These are phyloP conservation scores for Cercospora nicotianae DNA, from an alignment of 2,329 filamentous ascomycete genomes.

Conservation along the genomic window DNA sequence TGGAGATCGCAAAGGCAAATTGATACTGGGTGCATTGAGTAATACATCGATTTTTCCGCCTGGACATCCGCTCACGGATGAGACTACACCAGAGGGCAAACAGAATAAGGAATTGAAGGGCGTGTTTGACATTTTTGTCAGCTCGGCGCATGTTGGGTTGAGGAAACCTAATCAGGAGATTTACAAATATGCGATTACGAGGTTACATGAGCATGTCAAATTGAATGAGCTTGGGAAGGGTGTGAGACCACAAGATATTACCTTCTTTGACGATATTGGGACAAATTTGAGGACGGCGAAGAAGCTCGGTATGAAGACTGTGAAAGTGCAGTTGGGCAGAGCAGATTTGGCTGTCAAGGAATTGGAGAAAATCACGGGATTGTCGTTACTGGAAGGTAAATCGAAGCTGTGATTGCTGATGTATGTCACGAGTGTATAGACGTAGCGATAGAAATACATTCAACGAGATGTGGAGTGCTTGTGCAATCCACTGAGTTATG, in stretches of 20 bases:
- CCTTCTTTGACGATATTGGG: constrained; percentile 94
- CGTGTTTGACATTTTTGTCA: constrained; percentile 84
- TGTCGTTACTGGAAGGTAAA: constrained; percentile 41
- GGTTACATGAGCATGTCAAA: constrained; percentile 64
- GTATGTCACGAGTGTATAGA: constrained; percentile 37
- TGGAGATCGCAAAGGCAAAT: constrained; percentile 44
- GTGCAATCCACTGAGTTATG: not conserved
- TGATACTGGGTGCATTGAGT: constrained; percentile 77
- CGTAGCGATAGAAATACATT: not conserved
- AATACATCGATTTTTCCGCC: constrained; percentile 88
- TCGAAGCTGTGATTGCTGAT: constrained; percentile 15
- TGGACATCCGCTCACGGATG: constrained; percentile 65
- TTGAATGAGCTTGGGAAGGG: constrained; percentile 54
- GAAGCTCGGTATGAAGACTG: constrained; percentile 71
- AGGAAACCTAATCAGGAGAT: constrained; percentile 83
- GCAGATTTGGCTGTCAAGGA: constrained; percentile 78
- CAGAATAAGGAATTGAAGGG: constrained; percentile 56
- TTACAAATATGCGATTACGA: constrained; percentile 70
- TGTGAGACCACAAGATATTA: constrained; percentile 65
- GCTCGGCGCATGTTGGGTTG: constrained; percentile 80
- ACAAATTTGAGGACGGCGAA: constrained; percentile 83
- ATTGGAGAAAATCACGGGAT: constrained; percentile 71
- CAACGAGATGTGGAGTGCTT: not conserved
- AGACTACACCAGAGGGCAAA: constrained; percentile 42
- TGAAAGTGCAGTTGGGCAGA: constrained; percentile 79